These are phyloP conservation scores for Lentinus polychrous DNA, from an alignment of 1,284 basidiomycete species.

Conservation along the genomic window DNA sequence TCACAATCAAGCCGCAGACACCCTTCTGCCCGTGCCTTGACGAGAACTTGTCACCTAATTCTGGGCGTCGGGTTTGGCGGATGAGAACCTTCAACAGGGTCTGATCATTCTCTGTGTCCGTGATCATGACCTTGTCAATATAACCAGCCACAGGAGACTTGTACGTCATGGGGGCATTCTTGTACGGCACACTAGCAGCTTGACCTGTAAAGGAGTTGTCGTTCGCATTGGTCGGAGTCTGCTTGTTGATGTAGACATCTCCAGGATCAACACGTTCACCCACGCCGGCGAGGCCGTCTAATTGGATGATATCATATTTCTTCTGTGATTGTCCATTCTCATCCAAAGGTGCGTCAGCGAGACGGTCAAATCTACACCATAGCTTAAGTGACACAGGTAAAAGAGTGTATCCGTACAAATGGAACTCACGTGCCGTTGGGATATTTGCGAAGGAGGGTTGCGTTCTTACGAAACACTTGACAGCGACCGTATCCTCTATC, in stretches of 20 bases:
- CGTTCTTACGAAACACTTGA: constrained; percentile 95
- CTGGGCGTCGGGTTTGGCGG: constrained; percentile 93
- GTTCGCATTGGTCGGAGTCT: constrained; percentile 87
- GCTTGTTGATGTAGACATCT: constrained; percentile 96
- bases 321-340: constrained; percentile 75
- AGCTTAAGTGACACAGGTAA: neutral
- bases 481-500: constrained; percentile 97
- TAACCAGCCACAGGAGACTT: constrained; percentile 90
- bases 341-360: constrained; percentile 87
- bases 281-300: constrained; percentile 91
- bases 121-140: constrained; percentile 97
- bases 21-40: constrained; percentile 98
- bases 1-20: constrained; percentile 96
- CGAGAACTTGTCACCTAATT: constrained; percentile 98
- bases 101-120: constrained; percentile 92
- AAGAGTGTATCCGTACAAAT: neutral
- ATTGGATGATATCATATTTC: constrained; percentile 86
- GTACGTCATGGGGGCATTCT: constrained; percentile 86
- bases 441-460: constrained; percentile 92
- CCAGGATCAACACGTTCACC: constrained; percentile 92
- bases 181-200: constrained; percentile 76
- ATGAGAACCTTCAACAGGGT: constrained; percentile 99
- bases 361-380: constrained; percentile 72
- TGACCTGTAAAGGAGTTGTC: constrained; percentile 79
- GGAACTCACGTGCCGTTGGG: constrained; percentile 88